phyloP scores from a whole-genome alignment of 129 eudicot genomes.

The Artemisia tridentata region DNA sequence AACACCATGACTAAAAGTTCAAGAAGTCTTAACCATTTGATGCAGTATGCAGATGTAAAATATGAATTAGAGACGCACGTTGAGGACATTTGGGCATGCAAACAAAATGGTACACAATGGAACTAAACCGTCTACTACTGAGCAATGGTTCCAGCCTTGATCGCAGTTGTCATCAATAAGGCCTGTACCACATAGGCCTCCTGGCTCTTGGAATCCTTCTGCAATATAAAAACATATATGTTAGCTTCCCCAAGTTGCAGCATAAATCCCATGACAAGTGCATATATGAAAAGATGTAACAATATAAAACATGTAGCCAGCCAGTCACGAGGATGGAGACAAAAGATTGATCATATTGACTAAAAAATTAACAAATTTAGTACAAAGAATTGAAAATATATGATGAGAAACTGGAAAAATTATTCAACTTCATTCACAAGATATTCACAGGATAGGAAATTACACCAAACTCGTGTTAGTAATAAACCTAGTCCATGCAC shows the following conservation, averaged over 20 bases:
- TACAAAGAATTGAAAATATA: no score
- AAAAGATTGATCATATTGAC: no score
- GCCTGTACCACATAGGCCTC: conserved; percentile 55
- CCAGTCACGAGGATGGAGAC: no score
- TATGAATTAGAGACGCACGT: conserved; percentile 11
- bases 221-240: conserved; percentile 15
- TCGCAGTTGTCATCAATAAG: conserved; percentile 25
- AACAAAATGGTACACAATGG: conserved; percentile 12
- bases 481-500: no score
- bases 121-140: conserved; percentile 7
- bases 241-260: conserved; percentile 4
- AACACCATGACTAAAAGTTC: conserved; percentile 19
- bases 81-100: not conserved
- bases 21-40: conserved; percentile 9
- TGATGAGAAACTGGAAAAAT: no score
- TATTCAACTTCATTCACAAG: no score
- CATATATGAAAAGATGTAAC: not conserved
- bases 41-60: conserved; percentile 6
- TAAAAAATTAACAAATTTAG: no score
- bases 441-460: no score
- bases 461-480: no score
- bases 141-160: not conserved
- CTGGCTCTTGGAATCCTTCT: conserved; percentile 55
- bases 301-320: no score
- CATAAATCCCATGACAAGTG: not conserved